These are phyloP conservation scores for Nothophoma quercina DNA, from an alignment of 2,329 filamentous ascomycete genomes.

Conservation along the genomic window DNA sequence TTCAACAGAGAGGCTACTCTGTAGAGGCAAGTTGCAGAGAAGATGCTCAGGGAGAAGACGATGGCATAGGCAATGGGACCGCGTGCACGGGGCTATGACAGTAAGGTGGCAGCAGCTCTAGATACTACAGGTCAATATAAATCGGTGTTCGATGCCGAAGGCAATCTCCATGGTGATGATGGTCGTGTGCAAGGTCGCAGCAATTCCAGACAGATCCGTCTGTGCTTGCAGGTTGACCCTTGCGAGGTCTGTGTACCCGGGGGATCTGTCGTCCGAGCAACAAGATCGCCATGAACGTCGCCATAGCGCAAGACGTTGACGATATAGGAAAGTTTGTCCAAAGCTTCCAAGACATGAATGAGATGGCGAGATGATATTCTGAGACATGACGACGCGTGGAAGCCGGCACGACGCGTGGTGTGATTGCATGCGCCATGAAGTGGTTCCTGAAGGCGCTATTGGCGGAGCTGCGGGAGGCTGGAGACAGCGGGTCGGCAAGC, in stretches of 20 bases:
- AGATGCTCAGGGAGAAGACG: too few species aligned
- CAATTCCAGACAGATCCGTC: too few species aligned
- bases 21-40: too few species aligned
- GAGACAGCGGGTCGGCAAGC: not conserved
- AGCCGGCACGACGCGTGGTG: not conserved
- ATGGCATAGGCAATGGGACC: too few species aligned
- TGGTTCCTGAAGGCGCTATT: not conserved
- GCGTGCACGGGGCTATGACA: too few species aligned
- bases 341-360: not conserved
- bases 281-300: conserved; percentile 8
- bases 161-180: not conserved
- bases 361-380: not conserved
- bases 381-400: not conserved
- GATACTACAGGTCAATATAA: too few species aligned
- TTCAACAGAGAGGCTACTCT: too few species aligned
- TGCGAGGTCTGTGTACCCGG: conserved; percentile 13
- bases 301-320: not conserved
- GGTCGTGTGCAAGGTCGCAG: not conserved
- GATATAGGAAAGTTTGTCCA: too few species aligned
- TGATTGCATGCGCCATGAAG: too few species aligned
- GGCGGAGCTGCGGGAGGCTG: conserved; percentile 3
- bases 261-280: conserved; percentile 17
- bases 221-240: conserved; percentile 12
- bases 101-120: too few species aligned
- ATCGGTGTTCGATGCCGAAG: too few species aligned